phyloP scores from a whole-genome alignment of 441 rosid species.

The Lepidium campestre region DNA sequence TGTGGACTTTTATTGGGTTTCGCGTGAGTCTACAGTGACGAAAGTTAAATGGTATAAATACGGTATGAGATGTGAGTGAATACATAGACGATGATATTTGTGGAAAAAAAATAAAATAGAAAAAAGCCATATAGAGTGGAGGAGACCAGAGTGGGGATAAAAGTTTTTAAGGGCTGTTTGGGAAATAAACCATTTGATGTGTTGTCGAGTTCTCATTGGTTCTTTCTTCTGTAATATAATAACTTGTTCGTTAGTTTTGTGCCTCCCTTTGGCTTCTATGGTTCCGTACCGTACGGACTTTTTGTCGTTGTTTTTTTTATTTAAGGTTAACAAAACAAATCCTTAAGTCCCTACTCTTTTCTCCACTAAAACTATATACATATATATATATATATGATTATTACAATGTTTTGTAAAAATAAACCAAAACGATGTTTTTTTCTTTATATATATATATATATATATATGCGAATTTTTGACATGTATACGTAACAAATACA shows the following conservation, averaged over 20 bases:
- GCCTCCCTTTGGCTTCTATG: constrained; percentile 1
- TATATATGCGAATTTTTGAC: too few relatives aligned
- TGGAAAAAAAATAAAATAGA: constrained; percentile 8
- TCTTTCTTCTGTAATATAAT: not conserved
- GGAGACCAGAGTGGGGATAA: constrained; percentile 25
- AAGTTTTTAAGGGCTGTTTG: constrained; percentile 41
- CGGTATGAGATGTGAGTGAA: constrained; percentile 18
- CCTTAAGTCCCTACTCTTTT: not conserved
- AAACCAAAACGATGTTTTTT: too few relatives aligned
- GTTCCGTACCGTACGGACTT: constrained; percentile 29
- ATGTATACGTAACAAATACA: too few relatives aligned
- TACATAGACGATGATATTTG: constrained; percentile 23
- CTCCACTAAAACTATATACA: not conserved
- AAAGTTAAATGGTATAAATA: constrained; percentile 21
- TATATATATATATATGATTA: not conserved
- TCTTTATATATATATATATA: too few relatives aligned
- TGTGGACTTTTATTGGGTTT: constrained; percentile 15
- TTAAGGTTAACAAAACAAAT: constrained; percentile 4
- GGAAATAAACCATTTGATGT: constrained; percentile 27
- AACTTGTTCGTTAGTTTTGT: constrained; percentile 10
- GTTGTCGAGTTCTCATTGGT: constrained; percentile 55
- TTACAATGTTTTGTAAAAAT: too few relatives aligned
- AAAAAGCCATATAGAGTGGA: constrained; percentile 17
- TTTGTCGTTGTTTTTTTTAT: constrained; percentile 2
- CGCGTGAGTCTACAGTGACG: constrained; percentile 27